phyloP scores from a whole-genome alignment of 2,329 filamentous ascomycete species.

The Fusarium sp. region DNA sequence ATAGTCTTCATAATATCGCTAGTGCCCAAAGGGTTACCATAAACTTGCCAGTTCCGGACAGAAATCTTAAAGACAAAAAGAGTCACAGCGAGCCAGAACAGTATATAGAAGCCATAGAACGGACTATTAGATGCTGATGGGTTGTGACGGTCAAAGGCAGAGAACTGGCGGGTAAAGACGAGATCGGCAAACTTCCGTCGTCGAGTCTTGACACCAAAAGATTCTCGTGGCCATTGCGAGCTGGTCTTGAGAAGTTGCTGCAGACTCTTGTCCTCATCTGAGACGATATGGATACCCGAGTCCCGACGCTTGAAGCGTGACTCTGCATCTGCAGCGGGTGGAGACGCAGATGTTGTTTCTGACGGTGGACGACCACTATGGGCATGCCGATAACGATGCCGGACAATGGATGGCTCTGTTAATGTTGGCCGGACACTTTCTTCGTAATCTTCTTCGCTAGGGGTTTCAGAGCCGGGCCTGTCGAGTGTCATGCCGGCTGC shows the following conservation, averaged over 20 bases:
- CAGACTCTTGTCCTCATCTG: constrained; percentile 49
- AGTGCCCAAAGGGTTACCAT: constrained; percentile 75
- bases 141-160: constrained; percentile 80
- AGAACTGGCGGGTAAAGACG: constrained; percentile 79
- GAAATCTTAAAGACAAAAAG: constrained; percentile 75
- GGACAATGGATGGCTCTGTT: constrained; percentile 33
- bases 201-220: constrained; percentile 26
- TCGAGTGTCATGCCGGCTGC: constrained; percentile 45
- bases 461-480: constrained; percentile 53
- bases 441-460: constrained; percentile 62
- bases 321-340: constrained; percentile 17
- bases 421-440: constrained; percentile 51
- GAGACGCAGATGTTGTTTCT: constrained; percentile 22
- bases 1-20: constrained; percentile 80
- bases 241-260: constrained; percentile 47
- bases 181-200: constrained; percentile 59
- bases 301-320: constrained; percentile 41
- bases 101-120: constrained; percentile 82
- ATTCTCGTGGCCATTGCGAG: constrained; percentile 42
- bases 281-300: constrained; percentile 46
- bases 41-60: constrained; percentile 74
- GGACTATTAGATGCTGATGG: constrained; percentile 72
- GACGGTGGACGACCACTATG: constrained; percentile 5
- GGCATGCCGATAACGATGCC: constrained; percentile 36
- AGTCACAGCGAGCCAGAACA: constrained; percentile 80